Evolutionary conservation across 164 flowering plant species (phyloP).

Genomic region (Macadamia tetraphylla): DNA sequence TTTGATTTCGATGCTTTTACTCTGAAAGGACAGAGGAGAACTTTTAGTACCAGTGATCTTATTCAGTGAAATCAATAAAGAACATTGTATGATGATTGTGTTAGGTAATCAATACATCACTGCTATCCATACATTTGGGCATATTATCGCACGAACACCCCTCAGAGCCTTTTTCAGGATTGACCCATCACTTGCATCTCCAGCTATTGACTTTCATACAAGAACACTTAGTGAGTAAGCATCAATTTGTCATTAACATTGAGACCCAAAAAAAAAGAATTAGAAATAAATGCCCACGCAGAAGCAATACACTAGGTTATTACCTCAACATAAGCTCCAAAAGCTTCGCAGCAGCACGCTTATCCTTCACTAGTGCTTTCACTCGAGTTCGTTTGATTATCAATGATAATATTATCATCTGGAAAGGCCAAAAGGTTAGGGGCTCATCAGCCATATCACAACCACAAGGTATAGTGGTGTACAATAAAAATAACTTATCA

Average conservation of each 20-base stretch:
- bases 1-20: too few relatives aligned
- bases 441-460: not conserved
- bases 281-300: not conserved
- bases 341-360: slow-evolving; percentile 78
- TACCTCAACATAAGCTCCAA: slow-evolving; percentile 95
- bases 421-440: slow-evolving; percentile 28
- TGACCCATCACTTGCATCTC: slow-evolving; percentile 43
- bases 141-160: slow-evolving; percentile 79
- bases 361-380: slow-evolving; percentile 86
- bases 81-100: not conserved
- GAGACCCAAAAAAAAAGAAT: not conserved
- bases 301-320: not conserved
- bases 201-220: slow-evolving; percentile 50
- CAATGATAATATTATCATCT: slow-evolving; percentile 84
- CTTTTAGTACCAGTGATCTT: not conserved
- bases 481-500: too few relatives aligned
- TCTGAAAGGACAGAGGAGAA: too few relatives aligned
- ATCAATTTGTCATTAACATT: slow-evolving; percentile 1
- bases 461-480: too few relatives aligned
- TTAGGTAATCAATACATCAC: not conserved
- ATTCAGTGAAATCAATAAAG: not conserved
- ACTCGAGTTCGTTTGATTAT: slow-evolving; percentile 72
- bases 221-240: slow-evolving; percentile 5
- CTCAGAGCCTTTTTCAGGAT: slow-evolving; percentile 61
- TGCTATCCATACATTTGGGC: slow-evolving; percentile 56